phyloP scores from a whole-genome alignment of 2,329 filamentous ascomycete genomes.

The Trichoderma koningiopsis region DNA sequence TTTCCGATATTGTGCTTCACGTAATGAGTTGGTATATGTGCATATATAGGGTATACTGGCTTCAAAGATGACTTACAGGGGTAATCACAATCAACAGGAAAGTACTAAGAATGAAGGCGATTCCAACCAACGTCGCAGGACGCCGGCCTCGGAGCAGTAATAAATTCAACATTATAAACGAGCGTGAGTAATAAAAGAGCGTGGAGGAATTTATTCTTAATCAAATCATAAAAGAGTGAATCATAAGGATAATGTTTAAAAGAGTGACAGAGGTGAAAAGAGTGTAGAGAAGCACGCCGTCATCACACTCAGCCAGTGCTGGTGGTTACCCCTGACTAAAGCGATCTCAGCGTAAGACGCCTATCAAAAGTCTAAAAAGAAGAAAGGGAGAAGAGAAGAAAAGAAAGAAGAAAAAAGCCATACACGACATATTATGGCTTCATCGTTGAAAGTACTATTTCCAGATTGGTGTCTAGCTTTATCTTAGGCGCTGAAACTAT shows the following conservation, averaged over 20 bases:
- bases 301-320: background rate
- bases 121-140: background rate
- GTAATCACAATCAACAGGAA: slow-evolving; percentile 21
- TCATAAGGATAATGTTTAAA: background rate
- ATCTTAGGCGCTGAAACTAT: background rate
- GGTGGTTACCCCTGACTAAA: background rate
- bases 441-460: background rate
- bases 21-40: background rate
- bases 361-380: background rate
- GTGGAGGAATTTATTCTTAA: background rate
- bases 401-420: background rate
- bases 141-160: background rate
- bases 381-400: background rate
- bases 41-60: background rate
- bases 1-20: background rate
- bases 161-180: background rate
- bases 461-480: background rate
- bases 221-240: background rate
- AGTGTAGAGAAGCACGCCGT: background rate
- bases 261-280: background rate
- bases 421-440: background rate
- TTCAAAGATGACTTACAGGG: slow-evolving; percentile 21
- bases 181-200: background rate
- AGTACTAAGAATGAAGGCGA: slow-evolving; percentile 26
- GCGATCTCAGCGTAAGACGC: background rate